Conservation (phyloP, 805 yeast genomes). For the Candida montana region DNA sequence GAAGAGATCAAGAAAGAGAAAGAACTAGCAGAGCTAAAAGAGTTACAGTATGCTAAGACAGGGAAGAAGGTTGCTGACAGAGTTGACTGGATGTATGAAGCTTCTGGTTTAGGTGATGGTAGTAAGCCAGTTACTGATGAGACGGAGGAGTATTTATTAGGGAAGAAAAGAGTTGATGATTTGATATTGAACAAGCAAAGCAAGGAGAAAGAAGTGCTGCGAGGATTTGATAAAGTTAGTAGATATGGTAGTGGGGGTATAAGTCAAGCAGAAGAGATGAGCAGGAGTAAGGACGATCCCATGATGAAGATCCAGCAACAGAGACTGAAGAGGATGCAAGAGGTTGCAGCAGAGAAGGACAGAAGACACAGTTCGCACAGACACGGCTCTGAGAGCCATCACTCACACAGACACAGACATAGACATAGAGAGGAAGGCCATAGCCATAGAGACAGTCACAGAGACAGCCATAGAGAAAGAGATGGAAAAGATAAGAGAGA, state of each 20-base stretch:
- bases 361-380: conserved; percentile 1
- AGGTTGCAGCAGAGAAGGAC: background rate
- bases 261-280: conserved; percentile 18
- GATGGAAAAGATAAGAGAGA: background rate
- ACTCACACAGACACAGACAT: background rate
- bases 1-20: conserved; percentile 58
- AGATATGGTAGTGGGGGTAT: conserved; percentile 3
- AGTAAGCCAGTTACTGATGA: conserved; percentile 25
- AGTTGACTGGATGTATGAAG: conserved; percentile 86
- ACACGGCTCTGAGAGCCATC: background rate
- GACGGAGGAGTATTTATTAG: conserved; percentile 50
- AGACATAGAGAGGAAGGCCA: background rate
- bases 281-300: conserved; percentile 42
- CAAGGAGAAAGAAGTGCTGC: conserved; percentile 15
- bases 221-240: conserved; percentile 21
- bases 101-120: conserved; percentile 29
- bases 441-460: conserved; percentile 5
- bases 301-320: conserved; percentile 36
- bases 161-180: conserved; percentile 43
- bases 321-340: conserved; percentile 17
- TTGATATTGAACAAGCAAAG: conserved; percentile 23
- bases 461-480: background rate
- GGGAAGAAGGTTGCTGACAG: conserved; percentile 38
- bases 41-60: conserved; percentile 38
- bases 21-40: conserved; percentile 51